Evolutionary conservation across 2,329 filamentous ascomycete species (phyloP).

Genomic region (Colletotrichum echinochloae): DNA sequence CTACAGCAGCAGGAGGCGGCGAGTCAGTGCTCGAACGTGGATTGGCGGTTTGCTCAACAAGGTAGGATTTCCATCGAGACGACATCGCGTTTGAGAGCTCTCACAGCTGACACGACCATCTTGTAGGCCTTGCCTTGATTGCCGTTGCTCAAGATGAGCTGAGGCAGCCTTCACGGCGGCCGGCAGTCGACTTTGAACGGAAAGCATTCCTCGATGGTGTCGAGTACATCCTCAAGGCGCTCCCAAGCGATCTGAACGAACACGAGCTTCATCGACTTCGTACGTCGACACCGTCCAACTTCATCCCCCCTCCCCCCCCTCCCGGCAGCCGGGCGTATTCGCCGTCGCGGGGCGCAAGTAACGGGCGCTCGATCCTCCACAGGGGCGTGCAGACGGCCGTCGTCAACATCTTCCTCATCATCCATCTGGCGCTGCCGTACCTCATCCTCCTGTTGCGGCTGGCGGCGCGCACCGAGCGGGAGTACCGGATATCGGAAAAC

Average conservation of each 20-base stretch:
- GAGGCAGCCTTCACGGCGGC: slow-evolving; percentile 24
- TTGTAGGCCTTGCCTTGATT: slow-evolving; percentile 35
- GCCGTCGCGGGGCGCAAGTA: slow-evolving; percentile 42
- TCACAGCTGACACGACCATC: neutral
- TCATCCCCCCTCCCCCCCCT: slow-evolving; percentile 36
- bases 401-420: slow-evolving; percentile 68
- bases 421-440: slow-evolving; percentile 73
- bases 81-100: too few species aligned
- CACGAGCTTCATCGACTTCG: slow-evolving; percentile 66
- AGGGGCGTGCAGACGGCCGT: slow-evolving; percentile 67
- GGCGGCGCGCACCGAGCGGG: slow-evolving; percentile 72
- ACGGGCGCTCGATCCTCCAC: slow-evolving; percentile 64
- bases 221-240: slow-evolving; percentile 72
- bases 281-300: slow-evolving; percentile 59
- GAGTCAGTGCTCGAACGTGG: slow-evolving; percentile 47
- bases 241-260: slow-evolving; percentile 67
- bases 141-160: slow-evolving; percentile 35
- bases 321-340: slow-evolving; percentile 44
- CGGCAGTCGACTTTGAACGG: slow-evolving; percentile 55
- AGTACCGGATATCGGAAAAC: slow-evolving; percentile 73
- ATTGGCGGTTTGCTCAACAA: slow-evolving; percentile 51
- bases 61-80: slow-evolving; percentile 43
- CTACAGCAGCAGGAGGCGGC: slow-evolving; percentile 35
- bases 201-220: slow-evolving; percentile 74
- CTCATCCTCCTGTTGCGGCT: slow-evolving; percentile 64